Evolutionary conservation across 129 eudicot species (phyloP).

Genomic region (Rutidosis leptorrhynchoides): DNA sequence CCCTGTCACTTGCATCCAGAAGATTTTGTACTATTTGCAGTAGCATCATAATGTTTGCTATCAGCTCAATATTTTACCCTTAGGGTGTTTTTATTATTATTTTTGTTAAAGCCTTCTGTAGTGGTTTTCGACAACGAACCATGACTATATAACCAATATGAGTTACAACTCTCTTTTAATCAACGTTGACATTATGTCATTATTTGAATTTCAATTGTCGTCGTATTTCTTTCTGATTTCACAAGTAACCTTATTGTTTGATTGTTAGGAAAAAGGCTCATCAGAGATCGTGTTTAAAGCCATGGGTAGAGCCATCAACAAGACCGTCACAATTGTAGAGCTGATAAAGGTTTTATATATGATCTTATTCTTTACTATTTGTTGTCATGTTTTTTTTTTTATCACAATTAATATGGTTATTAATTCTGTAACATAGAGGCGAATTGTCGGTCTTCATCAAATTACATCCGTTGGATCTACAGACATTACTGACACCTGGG

Average conservation of each 20-base stretch:
- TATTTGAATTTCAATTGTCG: neutral
- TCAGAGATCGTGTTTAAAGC: slow-evolving; percentile 90
- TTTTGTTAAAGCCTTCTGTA: neutral
- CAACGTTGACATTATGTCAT: neutral
- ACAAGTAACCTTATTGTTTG: neutral
- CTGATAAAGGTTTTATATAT: slow-evolving; percentile 65
- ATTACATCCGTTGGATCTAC: slow-evolving; percentile 80
- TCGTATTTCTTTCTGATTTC: neutral
- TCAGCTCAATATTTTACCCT: neutral
- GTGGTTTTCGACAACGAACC: neutral
- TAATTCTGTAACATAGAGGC: slow-evolving; percentile 50
- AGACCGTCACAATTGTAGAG: slow-evolving; percentile 96
- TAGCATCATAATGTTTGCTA: neutral
- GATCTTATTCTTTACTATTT: too few species aligned
- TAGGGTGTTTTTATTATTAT: neutral
- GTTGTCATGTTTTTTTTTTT: neutral
- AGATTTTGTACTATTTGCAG: neutral
- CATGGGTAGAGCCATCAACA: slow-evolving; percentile 98
- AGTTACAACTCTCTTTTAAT: neutral
- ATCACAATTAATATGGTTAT: neutral
- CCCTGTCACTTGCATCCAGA: too few species aligned
- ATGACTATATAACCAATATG: neutral
- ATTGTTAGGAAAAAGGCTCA: slow-evolving; percentile 75
- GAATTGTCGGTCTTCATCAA: slow-evolving; percentile 98
- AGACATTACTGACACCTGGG: slow-evolving; percentile 96